These are phyloP conservation scores for Salix caprea DNA, from an alignment of 345 rosid genomes.

Conservation along the genomic window DNA sequence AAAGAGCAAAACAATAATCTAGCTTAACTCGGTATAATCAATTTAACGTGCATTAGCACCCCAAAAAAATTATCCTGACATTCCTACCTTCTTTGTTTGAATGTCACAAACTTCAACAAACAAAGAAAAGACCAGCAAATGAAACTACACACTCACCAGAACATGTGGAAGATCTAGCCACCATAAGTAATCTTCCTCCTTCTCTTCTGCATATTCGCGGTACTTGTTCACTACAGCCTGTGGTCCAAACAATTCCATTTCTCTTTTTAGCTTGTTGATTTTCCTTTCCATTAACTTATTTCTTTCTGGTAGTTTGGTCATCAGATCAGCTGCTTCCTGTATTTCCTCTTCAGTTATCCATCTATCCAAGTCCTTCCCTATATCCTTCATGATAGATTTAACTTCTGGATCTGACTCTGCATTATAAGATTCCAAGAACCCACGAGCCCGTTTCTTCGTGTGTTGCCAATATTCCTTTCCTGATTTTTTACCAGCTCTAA, in stretches of 20 bases:
- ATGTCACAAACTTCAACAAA: not conserved
- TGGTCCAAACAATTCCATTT: slow-evolving; percentile 89
- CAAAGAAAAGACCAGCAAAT: not conserved
- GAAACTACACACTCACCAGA: slow-evolving; percentile 45
- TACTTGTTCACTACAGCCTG: slow-evolving; percentile 92
- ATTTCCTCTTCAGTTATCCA: slow-evolving; percentile 94
- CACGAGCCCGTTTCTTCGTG: slow-evolving; percentile 91
- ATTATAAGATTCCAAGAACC: slow-evolving; percentile 69
- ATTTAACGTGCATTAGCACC: too few species aligned
- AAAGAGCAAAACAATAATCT: too few species aligned
- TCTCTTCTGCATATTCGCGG: slow-evolving; percentile 69
- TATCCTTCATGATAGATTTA: slow-evolving; percentile 74
- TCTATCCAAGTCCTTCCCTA: slow-evolving; percentile 84
- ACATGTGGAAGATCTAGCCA: slow-evolving; percentile 94
- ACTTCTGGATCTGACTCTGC: slow-evolving; percentile 81
- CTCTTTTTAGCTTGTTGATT: slow-evolving; percentile 72
- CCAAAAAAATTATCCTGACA: too few species aligned
- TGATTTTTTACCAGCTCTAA: slow-evolving; percentile 67
- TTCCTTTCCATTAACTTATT: slow-evolving; percentile 73
- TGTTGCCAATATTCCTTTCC: slow-evolving; percentile 92
- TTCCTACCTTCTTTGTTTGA: too few species aligned
- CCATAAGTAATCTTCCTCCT: slow-evolving; percentile 84
- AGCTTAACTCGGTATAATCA: too few species aligned
- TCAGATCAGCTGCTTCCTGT: slow-evolving; percentile 72
- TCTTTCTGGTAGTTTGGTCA: slow-evolving; percentile 50